Conservation (phyloP, 257 asterid genomes). For the Buddleja alternifolia region DNA sequence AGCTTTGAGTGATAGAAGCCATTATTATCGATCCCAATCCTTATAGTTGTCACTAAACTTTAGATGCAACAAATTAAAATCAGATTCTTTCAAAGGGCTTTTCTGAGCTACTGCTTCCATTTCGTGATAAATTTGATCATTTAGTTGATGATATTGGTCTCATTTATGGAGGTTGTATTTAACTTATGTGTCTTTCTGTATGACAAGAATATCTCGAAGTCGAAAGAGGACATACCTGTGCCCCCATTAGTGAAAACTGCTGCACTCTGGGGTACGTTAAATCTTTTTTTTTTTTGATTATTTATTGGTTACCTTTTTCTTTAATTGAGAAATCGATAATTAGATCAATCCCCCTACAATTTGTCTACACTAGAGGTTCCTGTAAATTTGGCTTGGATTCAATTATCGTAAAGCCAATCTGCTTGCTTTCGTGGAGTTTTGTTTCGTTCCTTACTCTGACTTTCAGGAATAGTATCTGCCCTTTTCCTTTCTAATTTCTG, state of each 20-base stretch:
- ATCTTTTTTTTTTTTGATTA: constrained; percentile 5
- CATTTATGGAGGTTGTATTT: not conserved
- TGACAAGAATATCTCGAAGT: constrained; percentile 78
- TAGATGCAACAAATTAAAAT: constrained; percentile 16
- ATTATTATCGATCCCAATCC: not conserved
- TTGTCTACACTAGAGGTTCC: not conserved
- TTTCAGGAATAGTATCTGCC: not conserved
- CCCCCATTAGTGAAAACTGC: constrained; percentile 92
- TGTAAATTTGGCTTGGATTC: not conserved
- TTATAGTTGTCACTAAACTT: not conserved
- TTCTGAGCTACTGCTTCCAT: no score
- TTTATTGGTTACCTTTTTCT: not conserved
- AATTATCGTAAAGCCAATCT: not conserved
- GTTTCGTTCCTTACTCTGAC: not conserved
- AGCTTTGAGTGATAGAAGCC: not conserved
- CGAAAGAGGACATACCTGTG: constrained; percentile 88
- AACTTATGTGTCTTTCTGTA: constrained; percentile 5
- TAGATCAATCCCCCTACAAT: not conserved
- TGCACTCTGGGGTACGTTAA: constrained; percentile 82
- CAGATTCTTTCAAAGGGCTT: not conserved
- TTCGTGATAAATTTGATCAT: constrained; percentile 9
- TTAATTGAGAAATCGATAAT: not conserved
- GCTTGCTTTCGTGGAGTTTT: constrained; percentile 22
- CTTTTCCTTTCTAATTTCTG: not conserved
- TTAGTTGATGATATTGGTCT: constrained; percentile 4